Evolutionary conservation across 495 filamentous ascomycete genomes (phyloP), one percentile per base, ranked within the genome.

Genomic region (Neurospora sp.): DNA sequence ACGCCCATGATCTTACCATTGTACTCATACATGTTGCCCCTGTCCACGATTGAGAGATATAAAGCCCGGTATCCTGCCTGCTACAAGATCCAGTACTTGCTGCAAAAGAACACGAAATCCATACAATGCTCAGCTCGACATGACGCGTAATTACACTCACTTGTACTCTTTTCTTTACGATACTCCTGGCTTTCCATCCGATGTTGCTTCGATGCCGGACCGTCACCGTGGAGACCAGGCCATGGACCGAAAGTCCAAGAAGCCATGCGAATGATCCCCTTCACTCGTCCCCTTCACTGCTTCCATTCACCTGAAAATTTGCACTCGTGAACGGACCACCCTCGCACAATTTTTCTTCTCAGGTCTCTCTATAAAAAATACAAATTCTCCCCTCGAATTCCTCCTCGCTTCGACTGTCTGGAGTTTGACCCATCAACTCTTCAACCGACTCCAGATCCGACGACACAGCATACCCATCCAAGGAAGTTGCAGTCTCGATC

Each of bases 121-220:
- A 2, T 0, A 10, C 48, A 66, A 66, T 66, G 54, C 7, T 18
- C 6, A 5, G 27, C 0, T 9, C 3, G 54, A 66, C 54, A 66
- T 31, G 14, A 3, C 54, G 1, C 14, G 54, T 66, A 66, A 16
- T 9, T 18, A 35, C 6, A 7, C 5, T 18, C 54, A 35, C 54
- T 5, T 1, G 27, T 0, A 31, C 1, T 0, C 14, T 18, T 35
- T 37, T 14, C 0, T 0, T 16, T 0, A 59, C 0, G 20, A 27
- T 18, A 4, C 0, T 0, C 27, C 3, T 35, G 27, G 0, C 6
- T 16, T 62, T 35, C 3, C 54, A 2, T 66, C 54, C 0, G 6
- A 35, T 66, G 1, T 31, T 66, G 12, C 31, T 66, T 9, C 27
- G 23, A 66, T 35, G 27, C 1, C 3, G 0, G 14, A 1, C 27